These are phyloP conservation scores for Macrophomina pseudophaseolina DNA, from an alignment of 2,329 filamentous ascomycete species.

Conservation along the genomic window DNA sequence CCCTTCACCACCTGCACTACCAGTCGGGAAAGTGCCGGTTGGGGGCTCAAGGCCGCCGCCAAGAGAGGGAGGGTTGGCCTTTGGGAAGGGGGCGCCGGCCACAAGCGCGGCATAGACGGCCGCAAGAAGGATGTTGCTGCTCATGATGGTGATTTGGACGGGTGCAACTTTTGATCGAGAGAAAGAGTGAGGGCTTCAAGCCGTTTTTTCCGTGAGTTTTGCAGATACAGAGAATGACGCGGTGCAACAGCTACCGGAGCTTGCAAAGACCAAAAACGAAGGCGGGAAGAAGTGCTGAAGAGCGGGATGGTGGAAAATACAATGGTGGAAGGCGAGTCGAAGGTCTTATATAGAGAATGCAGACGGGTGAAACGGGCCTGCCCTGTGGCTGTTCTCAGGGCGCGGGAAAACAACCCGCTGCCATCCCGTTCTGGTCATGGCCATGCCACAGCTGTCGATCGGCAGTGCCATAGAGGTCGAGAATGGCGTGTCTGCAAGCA, in stretches of 20 bases:
- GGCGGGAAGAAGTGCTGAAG: constrained; percentile 10
- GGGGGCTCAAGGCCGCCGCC: not conserved
- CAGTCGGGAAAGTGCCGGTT: constrained; percentile 3
- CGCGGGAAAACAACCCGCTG: not conserved
- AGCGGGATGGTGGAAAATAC: not conserved
- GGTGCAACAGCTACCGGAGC: constrained; percentile 22
- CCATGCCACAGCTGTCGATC: not conserved
- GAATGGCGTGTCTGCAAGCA: not conserved
- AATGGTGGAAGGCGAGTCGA: not conserved
- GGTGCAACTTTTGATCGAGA: not conserved
- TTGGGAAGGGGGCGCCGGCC: constrained; percentile 12
- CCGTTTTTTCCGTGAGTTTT: constrained; percentile 4
- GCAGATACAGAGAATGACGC: constrained; percentile 14
- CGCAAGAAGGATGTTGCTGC: constrained; percentile 7
- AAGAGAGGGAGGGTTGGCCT: not conserved
- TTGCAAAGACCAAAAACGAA: constrained; percentile 13
- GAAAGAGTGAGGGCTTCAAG: constrained; percentile 11
- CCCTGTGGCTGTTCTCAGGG: not conserved
- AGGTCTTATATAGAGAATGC: constrained; percentile 15
- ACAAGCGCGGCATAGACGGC: constrained; percentile 17
- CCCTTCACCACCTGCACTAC: not conserved
- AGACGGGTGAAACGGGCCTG: constrained; percentile 3
- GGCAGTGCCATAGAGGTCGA: not conserved
- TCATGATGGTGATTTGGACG: not conserved
- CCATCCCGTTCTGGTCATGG: not conserved